Base-by-base conservation (phyloP, 306 rosid genomes). In the Vicia villosa region DNA sequence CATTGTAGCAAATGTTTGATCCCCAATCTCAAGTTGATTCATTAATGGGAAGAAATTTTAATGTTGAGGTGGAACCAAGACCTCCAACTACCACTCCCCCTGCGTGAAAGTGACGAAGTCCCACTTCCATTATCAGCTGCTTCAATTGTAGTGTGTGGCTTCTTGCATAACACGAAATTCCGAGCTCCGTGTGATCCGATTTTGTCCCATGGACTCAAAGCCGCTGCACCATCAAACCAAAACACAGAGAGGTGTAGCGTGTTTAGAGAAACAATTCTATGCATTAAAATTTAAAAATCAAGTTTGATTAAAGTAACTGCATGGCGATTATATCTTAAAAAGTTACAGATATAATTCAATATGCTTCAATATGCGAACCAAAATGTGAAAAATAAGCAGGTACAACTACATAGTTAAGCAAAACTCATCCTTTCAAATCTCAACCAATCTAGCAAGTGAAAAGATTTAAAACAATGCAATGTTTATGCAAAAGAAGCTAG, bases 101-200 rank as follows among this genome's bases (percentile, higher is more conserved):
- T 87, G 73, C 49, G 67, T 5, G 75, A 19, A 63, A 74, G 45
- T 1, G 64, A 5, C 0, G 74, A 36, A 22, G 51, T 38, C 51
- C 26, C 59, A 12, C 58, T 24, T 56, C 55, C 77, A 57, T 56
- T 57, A 45, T 68, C 74, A 72, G 63, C 50, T 32, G 49, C 65
- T 42, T 62, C 80, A 65, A 55, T 61, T 19, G 79, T 77, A 21
- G 16, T 9, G 66, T 70, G 80, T 22, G 97, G 89, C 81, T 88
- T 88, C 91, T 83, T 90, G 87, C 92, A 88, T 13, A 94, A 86
- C 88, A 87, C 83, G 65, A 94, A 94, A 71, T 85, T 94, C 30
- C 98, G 77, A 24, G 83, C 85, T 51, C 97, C 98, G 45, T 76
- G 91, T 51, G 89, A 82, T 32, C 98, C 98, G 38, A 94, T 94